phyloP scores from a whole-genome alignment of 805 yeast species.

The Priceomyces haplophilus region DNA sequence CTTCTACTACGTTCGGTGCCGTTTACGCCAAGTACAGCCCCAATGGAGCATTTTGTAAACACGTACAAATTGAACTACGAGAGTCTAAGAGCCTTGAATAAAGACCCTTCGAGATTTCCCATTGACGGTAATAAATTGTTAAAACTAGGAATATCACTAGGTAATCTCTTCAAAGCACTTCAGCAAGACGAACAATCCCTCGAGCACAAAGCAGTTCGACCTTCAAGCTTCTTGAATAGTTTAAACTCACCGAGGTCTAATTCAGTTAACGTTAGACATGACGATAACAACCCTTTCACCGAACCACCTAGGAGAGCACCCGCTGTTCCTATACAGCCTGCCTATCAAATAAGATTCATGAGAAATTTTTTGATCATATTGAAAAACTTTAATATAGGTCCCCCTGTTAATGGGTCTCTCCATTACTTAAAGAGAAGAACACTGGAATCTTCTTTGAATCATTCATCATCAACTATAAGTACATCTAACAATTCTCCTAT shows the following conservation, averaged over 20 bases:
- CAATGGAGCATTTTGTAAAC: constrained; percentile 25
- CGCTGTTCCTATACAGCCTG: constrained; percentile 16
- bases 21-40: constrained; percentile 19
- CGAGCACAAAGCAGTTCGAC: constrained; percentile 24
- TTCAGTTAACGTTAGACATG: constrained; percentile 3
- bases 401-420: constrained; percentile 2
- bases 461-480: constrained; percentile 11
- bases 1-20: constrained; percentile 35
- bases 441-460: constrained; percentile 10
- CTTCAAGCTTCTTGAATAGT: constrained; percentile 12
- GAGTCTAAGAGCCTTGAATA: constrained; percentile 21
- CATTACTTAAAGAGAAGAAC: constrained; percentile 2
- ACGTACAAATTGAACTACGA: constrained; percentile 27
- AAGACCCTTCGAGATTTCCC: constrained; percentile 24
- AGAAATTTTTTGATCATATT: constrained; percentile 30
- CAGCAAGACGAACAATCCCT: constrained; percentile 32
- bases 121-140: constrained; percentile 35
- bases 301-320: constrained; percentile 3
- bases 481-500: constrained; percentile 33
- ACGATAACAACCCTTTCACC: constrained; percentile 7
- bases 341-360: constrained; percentile 32
- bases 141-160: constrained; percentile 41
- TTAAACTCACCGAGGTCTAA: constrained; percentile 7
- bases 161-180: constrained; percentile 36
- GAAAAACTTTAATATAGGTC: constrained; percentile 41